These are phyloP conservation scores for Fonsecaea monophora DNA, from an alignment of 2,329 filamentous ascomycete species.

Conservation along the genomic window DNA sequence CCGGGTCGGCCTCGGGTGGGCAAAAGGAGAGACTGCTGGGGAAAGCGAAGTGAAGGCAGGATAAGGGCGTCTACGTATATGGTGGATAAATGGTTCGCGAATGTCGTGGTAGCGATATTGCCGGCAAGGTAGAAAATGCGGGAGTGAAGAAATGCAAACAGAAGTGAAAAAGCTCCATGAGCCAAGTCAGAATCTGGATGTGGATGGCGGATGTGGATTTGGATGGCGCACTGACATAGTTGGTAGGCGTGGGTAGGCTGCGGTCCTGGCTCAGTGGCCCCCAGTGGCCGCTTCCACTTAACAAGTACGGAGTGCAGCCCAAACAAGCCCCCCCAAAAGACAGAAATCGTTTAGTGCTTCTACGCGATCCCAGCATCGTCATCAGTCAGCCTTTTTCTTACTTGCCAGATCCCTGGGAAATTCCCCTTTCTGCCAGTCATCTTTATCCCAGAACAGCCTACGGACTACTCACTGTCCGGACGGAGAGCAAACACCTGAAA, in stretches of 20 bases:
- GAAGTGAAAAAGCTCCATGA: conserved; percentile 22
- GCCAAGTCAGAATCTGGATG: conserved; percentile 25
- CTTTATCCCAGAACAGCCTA: neutral
- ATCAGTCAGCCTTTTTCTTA: conserved; percentile 16
- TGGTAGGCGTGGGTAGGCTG: conserved; percentile 10
- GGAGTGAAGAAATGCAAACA: conserved; percentile 20
- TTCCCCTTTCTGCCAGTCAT: neutral
- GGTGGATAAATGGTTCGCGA: conserved; percentile 18
- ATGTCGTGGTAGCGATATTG: conserved; percentile 16
- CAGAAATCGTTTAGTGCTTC: conserved; percentile 10
- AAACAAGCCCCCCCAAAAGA: neutral
- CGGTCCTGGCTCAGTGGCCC: neutral
- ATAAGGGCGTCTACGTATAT: conserved; percentile 10
- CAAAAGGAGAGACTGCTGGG: conserved; percentile 18
- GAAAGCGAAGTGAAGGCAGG: conserved; percentile 9
- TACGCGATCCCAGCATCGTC: conserved; percentile 11
- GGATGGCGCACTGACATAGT: conserved; percentile 1
- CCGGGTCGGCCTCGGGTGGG: conserved; percentile 15
- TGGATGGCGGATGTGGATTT: conserved; percentile 11
- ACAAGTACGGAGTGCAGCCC: neutral
- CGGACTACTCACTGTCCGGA: neutral
- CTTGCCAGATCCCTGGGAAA: neutral
- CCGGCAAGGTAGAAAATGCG: conserved; percentile 12
- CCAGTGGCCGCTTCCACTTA: neutral
- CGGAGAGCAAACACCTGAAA: neutral